phyloP scores from a whole-genome alignment of 2,329 filamentous ascomycete species.

The Xylariomycetidae sp. region DNA sequence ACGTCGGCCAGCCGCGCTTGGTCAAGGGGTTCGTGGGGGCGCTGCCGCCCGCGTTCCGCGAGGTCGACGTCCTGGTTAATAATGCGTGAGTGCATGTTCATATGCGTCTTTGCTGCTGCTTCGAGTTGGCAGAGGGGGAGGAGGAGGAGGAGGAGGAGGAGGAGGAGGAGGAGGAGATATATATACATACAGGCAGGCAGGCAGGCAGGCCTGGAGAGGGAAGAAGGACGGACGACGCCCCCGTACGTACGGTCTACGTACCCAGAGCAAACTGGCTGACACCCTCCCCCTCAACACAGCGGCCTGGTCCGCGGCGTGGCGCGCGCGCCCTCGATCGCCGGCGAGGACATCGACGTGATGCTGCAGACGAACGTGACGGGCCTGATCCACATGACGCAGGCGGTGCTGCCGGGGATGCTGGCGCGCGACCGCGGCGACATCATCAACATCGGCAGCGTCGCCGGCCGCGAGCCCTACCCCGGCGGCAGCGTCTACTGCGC shows the following conservation, averaged over 20 bases:
- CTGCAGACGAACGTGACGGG: constrained; percentile 91
- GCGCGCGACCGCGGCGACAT: constrained; percentile 73
- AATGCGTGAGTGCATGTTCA: constrained; percentile 88
- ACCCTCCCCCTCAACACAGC: too few relatives aligned
- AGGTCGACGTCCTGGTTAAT: constrained; percentile 87
- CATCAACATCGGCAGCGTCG: constrained; percentile 71
- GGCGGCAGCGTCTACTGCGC: constrained; percentile 76
- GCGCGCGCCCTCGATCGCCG: constrained; percentile 73
- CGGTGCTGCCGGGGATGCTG: constrained; percentile 76
- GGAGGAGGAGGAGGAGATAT: too few relatives aligned
- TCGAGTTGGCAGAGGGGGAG: too few relatives aligned
- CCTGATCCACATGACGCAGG: constrained; percentile 94
- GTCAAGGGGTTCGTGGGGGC: constrained; percentile 65
- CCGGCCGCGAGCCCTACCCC: constrained; percentile 60
- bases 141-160: too few relatives aligned
- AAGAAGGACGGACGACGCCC: too few relatives aligned
- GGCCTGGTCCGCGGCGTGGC: constrained; percentile 87
- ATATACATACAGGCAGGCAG: too few relatives aligned
- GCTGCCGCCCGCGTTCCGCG: constrained; percentile 74
- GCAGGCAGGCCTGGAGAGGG: too few relatives aligned
- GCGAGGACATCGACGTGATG: constrained; percentile 81
- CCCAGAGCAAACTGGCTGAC: too few relatives aligned
- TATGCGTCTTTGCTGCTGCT: too few relatives aligned
- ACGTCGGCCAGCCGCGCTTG: constrained; percentile 75
- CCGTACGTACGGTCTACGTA: too few relatives aligned